Evolutionary conservation across 441 rosid species (phyloP).

Genomic region (Viola pubescens): DNA sequence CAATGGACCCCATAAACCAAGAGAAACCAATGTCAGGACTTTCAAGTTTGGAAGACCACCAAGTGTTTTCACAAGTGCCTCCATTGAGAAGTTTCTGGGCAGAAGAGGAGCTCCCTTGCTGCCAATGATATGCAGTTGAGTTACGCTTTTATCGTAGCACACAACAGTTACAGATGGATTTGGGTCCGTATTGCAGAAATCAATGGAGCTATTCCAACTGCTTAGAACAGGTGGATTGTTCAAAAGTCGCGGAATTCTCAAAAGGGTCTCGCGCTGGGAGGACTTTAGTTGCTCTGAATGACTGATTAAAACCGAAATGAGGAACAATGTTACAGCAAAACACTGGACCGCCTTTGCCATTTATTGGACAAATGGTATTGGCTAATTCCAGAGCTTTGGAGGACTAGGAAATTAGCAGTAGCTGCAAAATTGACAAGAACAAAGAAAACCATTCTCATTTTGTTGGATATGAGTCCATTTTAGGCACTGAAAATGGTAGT

Average conservation of each 20-base stretch:
- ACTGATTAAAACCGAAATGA: slow-evolving; percentile 29
- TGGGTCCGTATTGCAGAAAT: slow-evolving; percentile 78
- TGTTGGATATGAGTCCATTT: too few relatives aligned
- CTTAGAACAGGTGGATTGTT: slow-evolving; percentile 51
- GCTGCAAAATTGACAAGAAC: slow-evolving; percentile 4
- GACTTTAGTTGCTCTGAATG: slow-evolving; percentile 54
- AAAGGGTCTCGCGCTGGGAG: slow-evolving; percentile 59
- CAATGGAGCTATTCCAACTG: slow-evolving; percentile 60
- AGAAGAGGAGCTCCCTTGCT: slow-evolving; percentile 36
- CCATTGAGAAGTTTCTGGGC: slow-evolving; percentile 64
- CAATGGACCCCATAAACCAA: slow-evolving; percentile 88
- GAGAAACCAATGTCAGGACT: slow-evolving; percentile 74
- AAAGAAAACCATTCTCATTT: too few relatives aligned
- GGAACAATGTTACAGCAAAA: slow-evolving; percentile 26
- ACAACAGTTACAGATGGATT: slow-evolving; percentile 51
- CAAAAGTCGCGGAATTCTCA: slow-evolving; percentile 61
- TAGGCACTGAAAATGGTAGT: not conserved
- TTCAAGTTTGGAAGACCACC: slow-evolving; percentile 65
- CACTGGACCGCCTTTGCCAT: slow-evolving; percentile 42
- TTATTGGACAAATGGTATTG: slow-evolving; percentile 2
- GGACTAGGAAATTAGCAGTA: slow-evolving; percentile 11
- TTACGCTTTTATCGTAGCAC: slow-evolving; percentile 71
- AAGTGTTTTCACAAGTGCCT: slow-evolving; percentile 74
- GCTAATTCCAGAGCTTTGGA: not conserved
- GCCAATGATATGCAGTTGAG: slow-evolving; percentile 80